phyloP scores from a whole-genome alignment of 176 grass and related monocot species.

The Aegilops umbellulata region DNA sequence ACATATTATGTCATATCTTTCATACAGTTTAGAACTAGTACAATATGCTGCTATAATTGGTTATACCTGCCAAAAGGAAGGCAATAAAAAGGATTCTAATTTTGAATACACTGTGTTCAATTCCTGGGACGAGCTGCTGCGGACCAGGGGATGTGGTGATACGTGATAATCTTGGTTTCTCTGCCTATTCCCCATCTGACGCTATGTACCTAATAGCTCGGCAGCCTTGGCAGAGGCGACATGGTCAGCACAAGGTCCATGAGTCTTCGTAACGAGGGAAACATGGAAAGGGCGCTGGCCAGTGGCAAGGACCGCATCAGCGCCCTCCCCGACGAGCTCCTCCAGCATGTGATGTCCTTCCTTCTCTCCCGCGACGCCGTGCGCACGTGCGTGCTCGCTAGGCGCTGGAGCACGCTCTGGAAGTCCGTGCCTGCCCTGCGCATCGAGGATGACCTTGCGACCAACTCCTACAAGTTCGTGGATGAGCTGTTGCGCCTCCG shows the following conservation, averaged over 20 bases:
- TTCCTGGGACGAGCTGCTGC: neutral
- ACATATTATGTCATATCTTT: too few species aligned
- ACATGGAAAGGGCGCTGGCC: neutral
- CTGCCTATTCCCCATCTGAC: neutral
- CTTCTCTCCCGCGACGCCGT: neutral
- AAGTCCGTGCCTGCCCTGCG: neutral
- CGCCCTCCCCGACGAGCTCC: neutral
- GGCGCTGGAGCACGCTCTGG: neutral
- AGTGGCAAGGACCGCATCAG: neutral
- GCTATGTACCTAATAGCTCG: neutral
- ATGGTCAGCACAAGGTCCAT: neutral
- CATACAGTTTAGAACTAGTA: too few species aligned
- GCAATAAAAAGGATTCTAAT: too few species aligned
- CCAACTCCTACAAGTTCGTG: neutral
- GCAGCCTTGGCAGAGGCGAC: neutral
- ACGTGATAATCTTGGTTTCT: neutral
- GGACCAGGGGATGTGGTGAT: neutral
- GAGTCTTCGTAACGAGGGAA: neutral
- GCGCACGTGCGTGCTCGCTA: neutral
- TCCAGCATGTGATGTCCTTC: neutral
- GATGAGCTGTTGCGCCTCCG: neutral
- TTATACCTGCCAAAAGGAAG: too few species aligned
- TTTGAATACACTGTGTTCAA: too few species aligned
- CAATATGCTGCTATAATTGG: too few species aligned
- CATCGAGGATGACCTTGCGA: neutral